Percentiles rank a stretch among this genome's conserved stretches.
Conservation (phyloP, 2,329 filamentous ascomycete genomes). For the Fonsecaea monophora region DNA sequence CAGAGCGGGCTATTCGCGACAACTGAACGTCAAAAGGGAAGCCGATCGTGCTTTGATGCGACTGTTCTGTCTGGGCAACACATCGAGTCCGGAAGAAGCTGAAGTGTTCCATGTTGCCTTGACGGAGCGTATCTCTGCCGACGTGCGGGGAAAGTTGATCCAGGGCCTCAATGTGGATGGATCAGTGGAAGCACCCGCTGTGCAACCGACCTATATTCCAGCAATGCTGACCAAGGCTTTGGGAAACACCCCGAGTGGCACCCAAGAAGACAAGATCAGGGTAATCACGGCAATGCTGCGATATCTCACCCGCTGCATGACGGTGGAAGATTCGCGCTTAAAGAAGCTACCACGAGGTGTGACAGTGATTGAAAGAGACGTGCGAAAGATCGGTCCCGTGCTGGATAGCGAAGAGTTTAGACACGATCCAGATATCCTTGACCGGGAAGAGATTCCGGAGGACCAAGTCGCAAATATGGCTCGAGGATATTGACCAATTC, state of each 20-base stretch:
- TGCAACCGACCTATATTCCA: constrained; percentile 49
- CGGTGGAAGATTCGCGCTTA: constrained; percentile 14
- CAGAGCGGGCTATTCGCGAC: constrained; percentile 39
- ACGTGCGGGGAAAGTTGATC: constrained; percentile 38
- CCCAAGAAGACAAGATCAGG: constrained; percentile 21
- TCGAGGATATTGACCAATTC: not conserved
- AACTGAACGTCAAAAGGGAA: constrained; percentile 36
- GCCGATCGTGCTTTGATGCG: constrained; percentile 46
- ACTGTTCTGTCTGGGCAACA: constrained; percentile 47
- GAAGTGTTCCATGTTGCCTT: constrained; percentile 42
- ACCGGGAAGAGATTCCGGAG: constrained; percentile 27
- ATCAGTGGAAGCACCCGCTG: constrained; percentile 41
- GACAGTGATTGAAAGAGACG: constrained; percentile 36
- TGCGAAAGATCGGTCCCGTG: constrained; percentile 28
- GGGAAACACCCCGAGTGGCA: constrained; percentile 21
- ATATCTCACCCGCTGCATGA: constrained; percentile 31
- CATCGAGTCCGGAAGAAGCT: constrained; percentile 40
- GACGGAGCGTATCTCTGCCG: constrained; percentile 32
- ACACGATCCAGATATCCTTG: constrained; percentile 27
- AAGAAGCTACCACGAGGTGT: constrained; percentile 23
- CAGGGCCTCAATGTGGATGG: constrained; percentile 46
- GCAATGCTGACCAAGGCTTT: constrained; percentile 44
- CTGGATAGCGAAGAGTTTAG: constrained; percentile 31
- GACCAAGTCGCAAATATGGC: constrained; percentile 34
- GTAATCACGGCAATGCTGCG: constrained; percentile 31